Conservation (phyloP, 129 eudicot species). For the Glebionis coronaria region DNA sequence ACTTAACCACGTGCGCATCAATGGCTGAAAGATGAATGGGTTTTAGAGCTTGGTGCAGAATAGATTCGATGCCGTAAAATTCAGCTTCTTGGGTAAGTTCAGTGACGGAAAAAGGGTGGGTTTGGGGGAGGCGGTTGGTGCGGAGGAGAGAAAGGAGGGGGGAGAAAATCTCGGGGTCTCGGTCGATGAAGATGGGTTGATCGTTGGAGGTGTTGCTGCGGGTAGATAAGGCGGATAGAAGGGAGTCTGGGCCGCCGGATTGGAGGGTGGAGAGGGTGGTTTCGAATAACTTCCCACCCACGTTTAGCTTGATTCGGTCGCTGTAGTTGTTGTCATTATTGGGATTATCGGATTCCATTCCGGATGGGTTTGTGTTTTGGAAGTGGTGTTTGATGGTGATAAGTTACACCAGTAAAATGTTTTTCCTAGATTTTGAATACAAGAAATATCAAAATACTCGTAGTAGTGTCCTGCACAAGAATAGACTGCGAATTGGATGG, state of each 20-base stretch:
- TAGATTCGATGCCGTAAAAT: slow-evolving; percentile 65
- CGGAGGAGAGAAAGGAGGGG: slow-evolving; percentile 82
- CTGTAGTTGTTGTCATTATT: slow-evolving; percentile 19
- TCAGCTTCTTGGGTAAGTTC: slow-evolving; percentile 72
- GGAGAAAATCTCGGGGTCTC: slow-evolving; percentile 82
- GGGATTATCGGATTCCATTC: slow-evolving; percentile 41
- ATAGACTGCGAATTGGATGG: too few relatives aligned
- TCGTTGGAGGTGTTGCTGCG: slow-evolving; percentile 26
- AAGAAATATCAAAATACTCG: too few relatives aligned
- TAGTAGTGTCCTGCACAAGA: too few relatives aligned
- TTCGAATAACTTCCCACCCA: slow-evolving; percentile 93
- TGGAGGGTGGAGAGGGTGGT: slow-evolving; percentile 85
- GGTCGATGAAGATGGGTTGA: slow-evolving; percentile 73
- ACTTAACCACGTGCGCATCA: slow-evolving; percentile 40
- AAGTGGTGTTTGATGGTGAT: too few relatives aligned
- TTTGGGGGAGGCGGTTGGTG: slow-evolving; percentile 62
- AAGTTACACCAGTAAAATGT: too few relatives aligned
- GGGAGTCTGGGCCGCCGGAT: slow-evolving; percentile 70
- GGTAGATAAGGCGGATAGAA: slow-evolving; percentile 56
- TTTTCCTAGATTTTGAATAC: too few relatives aligned
- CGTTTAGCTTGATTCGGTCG: slow-evolving; percentile 84
- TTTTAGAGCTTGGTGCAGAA: slow-evolving; percentile 49
- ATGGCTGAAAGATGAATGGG: slow-evolving; percentile 58
- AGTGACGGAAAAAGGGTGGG: slow-evolving; percentile 57
- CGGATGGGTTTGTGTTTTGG: too few relatives aligned